Percentiles rank a stretch among this genome's conserved stretches.
Conservation (phyloP, 306 rosid genomes). For the Myrica gale region DNA sequence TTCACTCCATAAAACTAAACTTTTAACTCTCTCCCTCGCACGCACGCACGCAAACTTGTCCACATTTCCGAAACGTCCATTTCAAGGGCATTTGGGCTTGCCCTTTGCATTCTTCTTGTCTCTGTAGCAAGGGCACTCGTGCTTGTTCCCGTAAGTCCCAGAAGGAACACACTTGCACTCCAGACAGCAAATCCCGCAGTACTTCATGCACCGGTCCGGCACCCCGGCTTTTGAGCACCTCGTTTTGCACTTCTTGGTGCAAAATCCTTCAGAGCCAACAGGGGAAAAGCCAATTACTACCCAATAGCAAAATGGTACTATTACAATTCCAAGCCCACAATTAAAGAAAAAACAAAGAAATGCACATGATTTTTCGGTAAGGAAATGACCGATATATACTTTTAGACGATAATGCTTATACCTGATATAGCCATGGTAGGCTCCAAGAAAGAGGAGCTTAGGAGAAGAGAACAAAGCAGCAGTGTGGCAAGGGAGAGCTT, state of each 20-base stretch:
- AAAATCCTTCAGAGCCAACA: slow-evolving; percentile 27
- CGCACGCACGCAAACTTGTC: not conserved
- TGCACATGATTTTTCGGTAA: too few relatives aligned
- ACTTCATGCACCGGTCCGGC: slow-evolving; percentile 62
- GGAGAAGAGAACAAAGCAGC: slow-evolving; percentile 49
- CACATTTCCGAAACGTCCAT: not conserved
- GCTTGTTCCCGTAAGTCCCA: slow-evolving; percentile 76
- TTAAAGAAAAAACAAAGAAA: not conserved
- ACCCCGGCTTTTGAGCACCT: slow-evolving; percentile 61
- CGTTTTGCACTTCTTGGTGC: slow-evolving; percentile 44
- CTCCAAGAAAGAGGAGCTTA: slow-evolving; percentile 41
- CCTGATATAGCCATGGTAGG: slow-evolving; percentile 29
- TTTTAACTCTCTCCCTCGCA: not conserved
- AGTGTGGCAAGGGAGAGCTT: slow-evolving; percentile 37
- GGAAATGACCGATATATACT: too few relatives aligned
- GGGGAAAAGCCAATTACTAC: not conserved
- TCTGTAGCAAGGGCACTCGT: slow-evolving; percentile 76
- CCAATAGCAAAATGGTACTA: not conserved
- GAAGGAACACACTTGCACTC: slow-evolving; percentile 83
- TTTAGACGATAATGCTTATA: not conserved
- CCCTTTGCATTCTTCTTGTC: slow-evolving; percentile 60
- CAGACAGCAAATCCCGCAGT: slow-evolving; percentile 62
- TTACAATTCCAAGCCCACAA: not conserved
- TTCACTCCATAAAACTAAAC: not conserved
- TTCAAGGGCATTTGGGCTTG: slow-evolving; percentile 70